Base-by-base conservation (phyloP, 176 grass and related monocot genomes). In the Urochloa ruziziensis region DNA sequence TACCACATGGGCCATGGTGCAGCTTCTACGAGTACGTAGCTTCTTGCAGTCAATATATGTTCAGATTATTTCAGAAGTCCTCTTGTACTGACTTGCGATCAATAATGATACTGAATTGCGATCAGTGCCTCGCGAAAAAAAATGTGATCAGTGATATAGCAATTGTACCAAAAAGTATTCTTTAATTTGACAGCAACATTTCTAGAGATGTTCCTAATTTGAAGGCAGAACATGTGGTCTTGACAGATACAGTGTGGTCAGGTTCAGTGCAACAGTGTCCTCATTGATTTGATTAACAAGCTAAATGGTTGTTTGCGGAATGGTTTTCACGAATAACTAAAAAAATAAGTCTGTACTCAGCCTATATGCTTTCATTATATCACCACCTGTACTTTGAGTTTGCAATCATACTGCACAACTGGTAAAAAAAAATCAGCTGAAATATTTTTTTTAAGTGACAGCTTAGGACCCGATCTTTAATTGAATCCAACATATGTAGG, bases 161-260 rank as follows among this genome's bases (percentile, higher is more conserved):
- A 37, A 70, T 37, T 63, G 37, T 24, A n/a, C n/a, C n/a, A n/a
- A n/a, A n/a, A n/a, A n/a, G n/a, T n/a, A 21, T 62, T 74, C 11
- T 67, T 61, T 85, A 36, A 35, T 59, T 77, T 28, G 13, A 47
- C 52, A 70, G 51, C 62, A 37, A 70, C 10, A 78, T 21, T 67
- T 30, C 43, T 82, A 48, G 36, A n/a, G 64, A 68, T 29, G 37
- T 27, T 36, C 37, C 34, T 17, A 32, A 78, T 78, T 69, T 60
- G 16, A 57, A 47, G 63, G 24, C 34, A 42, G 21, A 19, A 24
- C 71, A 67, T n/a, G 48, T 42, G 34, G 32, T 7, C 21, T 75
- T 33, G 70, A 34, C 28, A 68, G 78, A 27, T 12, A 82, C 52
- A 2, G 51, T 24, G 23, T 35, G 48, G 69, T 72, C 77, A 54